A percentile compares a stretch with the other conserved stretches of the same genome.
These are phyloP conservation scores for Trichoderma simmonsii DNA, from an alignment of 2,329 filamentous ascomycete genomes.

Conservation along the genomic window DNA sequence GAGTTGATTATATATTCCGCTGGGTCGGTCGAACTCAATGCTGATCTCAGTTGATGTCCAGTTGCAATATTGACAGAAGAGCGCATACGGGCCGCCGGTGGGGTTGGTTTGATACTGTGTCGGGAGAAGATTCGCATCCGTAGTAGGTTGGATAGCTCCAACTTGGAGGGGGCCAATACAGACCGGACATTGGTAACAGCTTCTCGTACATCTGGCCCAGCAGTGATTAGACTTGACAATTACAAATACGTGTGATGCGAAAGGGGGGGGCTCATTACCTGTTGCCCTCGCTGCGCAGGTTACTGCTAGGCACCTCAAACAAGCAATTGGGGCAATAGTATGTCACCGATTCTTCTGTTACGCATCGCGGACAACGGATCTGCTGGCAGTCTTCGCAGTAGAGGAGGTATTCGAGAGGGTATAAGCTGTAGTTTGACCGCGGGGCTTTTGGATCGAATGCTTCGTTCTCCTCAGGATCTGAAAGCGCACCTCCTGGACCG, in stretches of 20 bases:
- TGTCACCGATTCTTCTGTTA: conserved; percentile 87
- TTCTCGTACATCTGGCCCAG: conserved; percentile 72
- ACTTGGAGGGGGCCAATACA: conserved; percentile 79
- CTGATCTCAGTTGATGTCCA: conserved; percentile 90
- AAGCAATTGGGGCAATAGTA: conserved; percentile 95
- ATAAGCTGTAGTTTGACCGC: conserved; percentile 86
- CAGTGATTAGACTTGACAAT: not conserved
- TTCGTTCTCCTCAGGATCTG: conserved; percentile 59
- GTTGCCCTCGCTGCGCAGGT: conserved; percentile 88
- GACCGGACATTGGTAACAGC: conserved; percentile 91
- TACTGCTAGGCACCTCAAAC: conserved; percentile 93
- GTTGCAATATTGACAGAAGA: conserved; percentile 86
- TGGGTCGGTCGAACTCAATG: conserved; percentile 84
- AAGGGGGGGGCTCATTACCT: conserved; percentile 53
- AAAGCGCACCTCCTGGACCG: conserved; percentile 33
- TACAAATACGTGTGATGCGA: not conserved
- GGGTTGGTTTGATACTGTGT: conserved; percentile 36
- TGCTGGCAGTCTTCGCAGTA: conserved; percentile 98
- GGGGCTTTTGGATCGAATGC: conserved; percentile 84
- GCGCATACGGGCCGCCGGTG: conserved; percentile 61
- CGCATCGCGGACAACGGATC: conserved; percentile 89
- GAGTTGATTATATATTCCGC: conserved; percentile 79
- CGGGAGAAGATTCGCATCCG: conserved; percentile 43
- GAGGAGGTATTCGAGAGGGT: conserved; percentile 86
- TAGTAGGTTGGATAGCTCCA: conserved; percentile 61